These are phyloP conservation scores for Eutrema salsugineum DNA, from an alignment of 441 rosid species.

Conservation along the genomic window DNA sequence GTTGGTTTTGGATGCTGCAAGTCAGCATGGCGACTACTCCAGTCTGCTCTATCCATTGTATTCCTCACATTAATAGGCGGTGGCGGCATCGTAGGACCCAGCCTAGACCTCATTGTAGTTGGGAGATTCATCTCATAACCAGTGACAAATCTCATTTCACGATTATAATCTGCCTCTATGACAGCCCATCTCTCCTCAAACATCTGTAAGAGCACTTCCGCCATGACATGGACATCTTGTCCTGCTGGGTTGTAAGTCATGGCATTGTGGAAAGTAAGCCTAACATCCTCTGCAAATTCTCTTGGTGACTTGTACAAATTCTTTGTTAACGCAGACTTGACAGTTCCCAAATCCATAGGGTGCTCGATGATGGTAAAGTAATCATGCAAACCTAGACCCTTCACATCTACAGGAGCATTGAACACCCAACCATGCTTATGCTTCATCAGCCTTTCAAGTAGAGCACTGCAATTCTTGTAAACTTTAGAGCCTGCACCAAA, in stretches of 20 bases:
- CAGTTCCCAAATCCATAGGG: conserved; percentile 97
- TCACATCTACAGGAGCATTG: conserved; percentile 85
- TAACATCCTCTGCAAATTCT: conserved; percentile 98
- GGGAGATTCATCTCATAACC: conserved; percentile 58
- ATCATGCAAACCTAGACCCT: conserved; percentile 80
- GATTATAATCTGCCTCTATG: conserved; percentile 78
- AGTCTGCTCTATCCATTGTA: conserved; percentile 74
- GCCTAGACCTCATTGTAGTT: conserved; percentile 52
- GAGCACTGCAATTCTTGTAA: conserved; percentile 67
- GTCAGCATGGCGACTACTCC: conserved; percentile 46
- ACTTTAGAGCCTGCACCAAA: conserved; percentile 55
- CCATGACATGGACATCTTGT: conserved; percentile 96
- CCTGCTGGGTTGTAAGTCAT: conserved; percentile 94
- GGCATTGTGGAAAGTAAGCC: conserved; percentile 94
- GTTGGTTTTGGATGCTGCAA: conserved; percentile 40
- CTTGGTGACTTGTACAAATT: conserved; percentile 88
- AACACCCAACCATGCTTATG: conserved; percentile 98
- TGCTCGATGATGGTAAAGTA: conserved; percentile 74
- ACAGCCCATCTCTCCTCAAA: conserved; percentile 89
- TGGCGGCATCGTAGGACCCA: conserved; percentile 52
- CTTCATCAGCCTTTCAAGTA: conserved; percentile 91
- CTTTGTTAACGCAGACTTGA: conserved; percentile 62
- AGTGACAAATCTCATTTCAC: conserved; percentile 56
- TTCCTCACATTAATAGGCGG: conserved; percentile 84
- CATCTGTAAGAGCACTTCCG: conserved; percentile 57